Evolutionary conservation across 2,329 filamentous ascomycete species (phyloP).

Genomic region (Orbilia blumenaviensis): DNA sequence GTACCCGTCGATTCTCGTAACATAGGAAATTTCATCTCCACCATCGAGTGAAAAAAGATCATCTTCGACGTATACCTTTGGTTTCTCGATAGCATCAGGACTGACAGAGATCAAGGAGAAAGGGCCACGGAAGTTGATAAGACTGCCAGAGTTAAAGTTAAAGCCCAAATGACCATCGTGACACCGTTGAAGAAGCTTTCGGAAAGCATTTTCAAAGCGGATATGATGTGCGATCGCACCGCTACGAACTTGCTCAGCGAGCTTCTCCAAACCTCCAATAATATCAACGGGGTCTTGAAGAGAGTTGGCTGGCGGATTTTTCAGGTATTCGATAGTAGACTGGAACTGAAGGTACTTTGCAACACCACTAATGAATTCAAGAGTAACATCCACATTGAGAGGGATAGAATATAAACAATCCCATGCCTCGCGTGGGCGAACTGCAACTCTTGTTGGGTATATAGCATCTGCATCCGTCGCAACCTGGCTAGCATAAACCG

Average conservation of each 20-base stretch:
- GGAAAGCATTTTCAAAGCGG: constrained; percentile 30
- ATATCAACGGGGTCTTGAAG: constrained; percentile 45
- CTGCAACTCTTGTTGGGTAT: constrained; percentile 19
- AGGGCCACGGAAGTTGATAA: constrained; percentile 31
- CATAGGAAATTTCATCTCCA: background rate
- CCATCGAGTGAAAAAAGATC: constrained; percentile 23
- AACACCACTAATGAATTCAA: constrained; percentile 32
- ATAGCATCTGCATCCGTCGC: background rate
- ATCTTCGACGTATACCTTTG: constrained; percentile 28
- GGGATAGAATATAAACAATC: constrained; percentile 49
- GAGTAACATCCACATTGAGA: constrained; percentile 26
- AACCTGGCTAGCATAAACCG: background rate
- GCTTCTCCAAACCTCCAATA: constrained; percentile 27
- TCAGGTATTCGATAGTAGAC: constrained; percentile 38
- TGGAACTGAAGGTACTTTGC: constrained; percentile 47
- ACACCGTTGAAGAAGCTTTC: constrained; percentile 33
- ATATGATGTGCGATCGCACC: constrained; percentile 41
- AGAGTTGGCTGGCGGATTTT: constrained; percentile 32
- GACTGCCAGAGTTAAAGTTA: background rate
- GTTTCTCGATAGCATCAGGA: constrained; percentile 37
- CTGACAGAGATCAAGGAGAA: constrained; percentile 38
- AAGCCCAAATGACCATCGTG: constrained; percentile 48
- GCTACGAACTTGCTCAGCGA: constrained; percentile 13
- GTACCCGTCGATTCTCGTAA: constrained; percentile 43
- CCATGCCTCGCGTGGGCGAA: constrained; percentile 46